Evolutionary conservation across 2,329 filamentous ascomycete species (phyloP).

Genomic region (Penicillium sp.): DNA sequence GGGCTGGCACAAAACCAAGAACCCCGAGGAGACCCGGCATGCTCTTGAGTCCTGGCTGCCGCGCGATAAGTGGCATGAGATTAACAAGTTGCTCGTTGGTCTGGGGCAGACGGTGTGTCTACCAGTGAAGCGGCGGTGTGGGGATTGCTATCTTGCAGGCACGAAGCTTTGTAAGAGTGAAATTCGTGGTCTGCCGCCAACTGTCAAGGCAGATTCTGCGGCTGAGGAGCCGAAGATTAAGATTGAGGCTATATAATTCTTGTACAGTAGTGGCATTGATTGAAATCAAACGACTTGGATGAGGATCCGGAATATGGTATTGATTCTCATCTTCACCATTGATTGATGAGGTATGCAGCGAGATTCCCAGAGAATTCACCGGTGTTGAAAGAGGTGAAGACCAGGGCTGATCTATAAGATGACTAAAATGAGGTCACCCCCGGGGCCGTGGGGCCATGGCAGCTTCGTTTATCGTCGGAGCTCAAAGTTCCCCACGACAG

Average conservation of each 20-base stretch:
- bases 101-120: constrained; percentile 83
- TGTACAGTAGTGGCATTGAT: too few species aligned
- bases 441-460: background rate
- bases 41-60: constrained; percentile 81
- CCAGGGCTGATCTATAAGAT: constrained; percentile 9
- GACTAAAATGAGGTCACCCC: constrained; percentile 11
- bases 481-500: background rate
- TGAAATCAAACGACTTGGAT: too few species aligned
- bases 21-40: constrained; percentile 75
- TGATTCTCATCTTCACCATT: too few species aligned
- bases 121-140: constrained; percentile 75
- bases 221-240: constrained; percentile 25
- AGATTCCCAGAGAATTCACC: background rate
- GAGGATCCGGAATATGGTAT: too few species aligned
- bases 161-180: constrained; percentile 73
- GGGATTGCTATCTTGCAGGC: constrained; percentile 76
- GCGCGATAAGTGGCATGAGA: constrained; percentile 81
- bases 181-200: constrained; percentile 60
- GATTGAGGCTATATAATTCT: constrained; percentile 14
- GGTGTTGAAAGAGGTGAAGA: background rate
- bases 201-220: constrained; percentile 14
- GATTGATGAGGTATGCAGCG: background rate
- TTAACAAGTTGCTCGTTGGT: constrained; percentile 85
- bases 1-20: constrained; percentile 82
- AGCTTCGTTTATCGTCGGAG: constrained; percentile 3